Evolutionary conservation across 1,139 yeast species (phyloP), one percentile per base, ranked within the genome.

Genomic region (Yarrowia galli): DNA sequence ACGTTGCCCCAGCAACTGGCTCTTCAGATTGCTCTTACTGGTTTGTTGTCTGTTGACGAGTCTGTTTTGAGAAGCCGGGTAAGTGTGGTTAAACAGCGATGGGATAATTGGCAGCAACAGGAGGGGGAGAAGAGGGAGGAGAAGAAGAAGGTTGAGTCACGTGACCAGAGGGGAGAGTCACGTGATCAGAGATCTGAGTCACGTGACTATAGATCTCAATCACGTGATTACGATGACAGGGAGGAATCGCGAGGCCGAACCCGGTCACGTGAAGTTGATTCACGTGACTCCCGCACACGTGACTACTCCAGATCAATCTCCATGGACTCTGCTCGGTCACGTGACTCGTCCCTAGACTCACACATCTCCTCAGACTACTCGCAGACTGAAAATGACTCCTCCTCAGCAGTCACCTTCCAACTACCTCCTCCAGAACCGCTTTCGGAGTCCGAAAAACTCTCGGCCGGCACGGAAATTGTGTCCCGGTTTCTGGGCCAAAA

Each of bases 1-100:
- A 80, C 85, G 10, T 80, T 93, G 18, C 90, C 96, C 1, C 84
- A 83, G 45, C 86, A 87, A 68, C 82, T 89, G 5, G 84, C 92
- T 68, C 83, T 84, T 42, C 84, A 85, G 60, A 88, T 89, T 83
- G 91, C 89, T 23, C 80, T 87, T 69, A 84, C 86, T 53, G 92
- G 89, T 2, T 82, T 89, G 73, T 81, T 82, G 65, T 83, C 83
- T 49, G 86, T 87, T 0, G 84, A 85, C 67, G 80, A 83, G 0
- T 80, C 81, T 12, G 84, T 82, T 70, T 80, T 95, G 58, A 80
- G 86, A n/a, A 85, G 87, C 70, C 96, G 91, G 0, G 79, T 92
- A 69, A 85, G 86, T 22, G 86, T 91, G 66, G 85, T 91, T 5
- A 81, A 87, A 45, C 85, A 88, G 16, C 82, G 98, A 69, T 87